A percentile compares a stretch with the other conserved stretches of the same genome.
Conservation (phyloP, 768 basidiomycete genomes). For the Mycena epipterygia region DNA sequence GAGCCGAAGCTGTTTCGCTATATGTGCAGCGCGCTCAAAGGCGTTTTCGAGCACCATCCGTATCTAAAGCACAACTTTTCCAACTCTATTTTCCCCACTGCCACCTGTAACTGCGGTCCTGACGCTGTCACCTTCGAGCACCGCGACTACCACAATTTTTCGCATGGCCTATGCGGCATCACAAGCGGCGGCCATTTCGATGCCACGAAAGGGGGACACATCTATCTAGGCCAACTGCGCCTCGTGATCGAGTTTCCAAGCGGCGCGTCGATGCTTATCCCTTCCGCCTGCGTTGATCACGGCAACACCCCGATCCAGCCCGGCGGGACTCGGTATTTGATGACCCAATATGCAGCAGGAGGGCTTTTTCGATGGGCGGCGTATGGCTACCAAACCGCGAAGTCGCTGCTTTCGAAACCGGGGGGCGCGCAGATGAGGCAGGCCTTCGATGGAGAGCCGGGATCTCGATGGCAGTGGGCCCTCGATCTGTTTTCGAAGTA, state of each 20-base stretch:
- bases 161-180: conserved; percentile 27
- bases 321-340: conserved; percentile 31
- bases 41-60: background rate
- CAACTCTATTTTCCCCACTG: background rate
- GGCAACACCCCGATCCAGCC: conserved; percentile 30
- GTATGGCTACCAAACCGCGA: conserved; percentile 29
- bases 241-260: conserved; percentile 34
- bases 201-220: conserved; percentile 19
- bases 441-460: conserved; percentile 2
- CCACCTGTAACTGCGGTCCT: background rate
- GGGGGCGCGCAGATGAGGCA: background rate
- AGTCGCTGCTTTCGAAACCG: background rate
- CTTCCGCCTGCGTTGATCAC: conserved; percentile 16
- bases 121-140: conserved; percentile 22
- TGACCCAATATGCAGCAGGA: conserved; percentile 41
- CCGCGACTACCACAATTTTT: conserved; percentile 18
- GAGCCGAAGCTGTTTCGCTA: background rate
- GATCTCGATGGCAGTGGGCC: conserved; percentile 13
- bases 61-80: background rate
- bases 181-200: background rate
- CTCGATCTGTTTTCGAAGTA: background rate
- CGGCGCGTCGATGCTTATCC: background rate
- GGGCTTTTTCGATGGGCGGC: conserved; percentile 38
- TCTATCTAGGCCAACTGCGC: conserved; percentile 28
- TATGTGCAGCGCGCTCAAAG: background rate